These are phyloP conservation scores for Clitoria ternatea DNA, from an alignment of 306 rosid species.

Conservation along the genomic window DNA sequence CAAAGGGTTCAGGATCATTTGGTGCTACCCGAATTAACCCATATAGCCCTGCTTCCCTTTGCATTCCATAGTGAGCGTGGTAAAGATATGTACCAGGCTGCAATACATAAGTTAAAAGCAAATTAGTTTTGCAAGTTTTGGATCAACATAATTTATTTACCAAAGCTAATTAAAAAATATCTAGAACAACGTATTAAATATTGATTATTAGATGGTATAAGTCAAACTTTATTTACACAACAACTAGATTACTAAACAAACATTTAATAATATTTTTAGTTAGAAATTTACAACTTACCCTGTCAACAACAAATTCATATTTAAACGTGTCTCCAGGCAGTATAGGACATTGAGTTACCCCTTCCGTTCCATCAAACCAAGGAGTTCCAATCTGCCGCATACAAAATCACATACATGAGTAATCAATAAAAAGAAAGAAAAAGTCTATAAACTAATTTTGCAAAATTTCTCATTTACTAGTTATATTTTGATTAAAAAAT, in stretches of 20 bases:
- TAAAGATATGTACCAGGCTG: conserved; percentile 84
- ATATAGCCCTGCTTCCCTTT: conserved; percentile 75
- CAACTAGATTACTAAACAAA: too few relatives aligned
- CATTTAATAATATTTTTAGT: too few relatives aligned
- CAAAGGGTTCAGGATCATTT: conserved; percentile 65
- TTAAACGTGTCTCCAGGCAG: conserved; percentile 72
- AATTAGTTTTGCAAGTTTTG: too few relatives aligned
- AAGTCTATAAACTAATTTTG: not conserved
- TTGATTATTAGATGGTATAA: too few relatives aligned
- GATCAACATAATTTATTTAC: too few relatives aligned
- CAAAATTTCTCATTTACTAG: not conserved
- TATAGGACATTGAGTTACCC: conserved; percentile 80
- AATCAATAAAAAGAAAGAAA: not conserved
- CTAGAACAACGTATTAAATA: too few relatives aligned
- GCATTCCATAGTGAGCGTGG: conserved; percentile 96
- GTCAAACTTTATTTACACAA: too few relatives aligned
- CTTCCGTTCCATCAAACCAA: conserved; percentile 96
- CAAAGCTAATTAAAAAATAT: too few relatives aligned
- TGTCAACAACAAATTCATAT: conserved; percentile 76
- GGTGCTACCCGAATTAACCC: conserved; percentile 68
- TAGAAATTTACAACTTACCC: conserved; percentile 37
- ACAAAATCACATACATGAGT: not conserved
- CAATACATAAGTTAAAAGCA: not conserved
- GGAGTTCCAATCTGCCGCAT: conserved; percentile 72
- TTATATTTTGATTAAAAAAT: not conserved